Percentiles rank a stretch among this genome's conserved stretches.
Evolutionary conservation across 768 basidiomycete species (phyloP).

Genomic region (Suillus subluteus): DNA sequence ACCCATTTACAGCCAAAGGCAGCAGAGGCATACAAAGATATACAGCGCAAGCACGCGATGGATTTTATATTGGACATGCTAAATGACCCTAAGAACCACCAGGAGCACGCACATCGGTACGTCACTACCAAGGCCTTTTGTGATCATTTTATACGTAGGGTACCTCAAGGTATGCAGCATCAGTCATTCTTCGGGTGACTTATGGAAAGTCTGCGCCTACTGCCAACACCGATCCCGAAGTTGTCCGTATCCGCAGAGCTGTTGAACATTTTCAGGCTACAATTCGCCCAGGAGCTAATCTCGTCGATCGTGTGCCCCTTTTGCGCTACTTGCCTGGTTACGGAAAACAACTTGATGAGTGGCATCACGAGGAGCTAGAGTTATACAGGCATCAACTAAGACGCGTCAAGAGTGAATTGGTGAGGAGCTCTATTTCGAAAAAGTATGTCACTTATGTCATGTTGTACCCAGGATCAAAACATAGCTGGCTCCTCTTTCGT

Average conservation of each 20-base stretch:
- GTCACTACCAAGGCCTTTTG: neutral
- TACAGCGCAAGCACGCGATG: neutral
- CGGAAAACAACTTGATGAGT: neutral
- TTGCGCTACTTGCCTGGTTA: constrained; percentile 2
- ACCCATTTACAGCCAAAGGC: neutral
- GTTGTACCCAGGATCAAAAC: neutral
- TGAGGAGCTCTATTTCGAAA: neutral
- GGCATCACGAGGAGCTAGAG: neutral
- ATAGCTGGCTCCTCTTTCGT: neutral
- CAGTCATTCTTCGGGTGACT: neutral
- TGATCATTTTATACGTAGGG: neutral
- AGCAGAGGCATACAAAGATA: neutral
- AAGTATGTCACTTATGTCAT: neutral
- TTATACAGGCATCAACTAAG: neutral
- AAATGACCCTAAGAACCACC: neutral
- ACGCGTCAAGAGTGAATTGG: neutral
- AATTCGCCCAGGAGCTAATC: neutral
- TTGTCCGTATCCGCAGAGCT: neutral
- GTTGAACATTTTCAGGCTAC: neutral
- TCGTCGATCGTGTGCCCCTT: neutral
- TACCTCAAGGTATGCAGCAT: neutral
- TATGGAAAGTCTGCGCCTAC: constrained; percentile 2
- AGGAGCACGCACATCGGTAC: neutral
- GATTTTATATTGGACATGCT: neutral
- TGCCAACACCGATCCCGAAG: neutral